Evolutionary conservation across 2,329 filamentous ascomycete genomes (phyloP), one percentile per base, ranked within the genome.

Genomic region (Fusarium sp.): DNA sequence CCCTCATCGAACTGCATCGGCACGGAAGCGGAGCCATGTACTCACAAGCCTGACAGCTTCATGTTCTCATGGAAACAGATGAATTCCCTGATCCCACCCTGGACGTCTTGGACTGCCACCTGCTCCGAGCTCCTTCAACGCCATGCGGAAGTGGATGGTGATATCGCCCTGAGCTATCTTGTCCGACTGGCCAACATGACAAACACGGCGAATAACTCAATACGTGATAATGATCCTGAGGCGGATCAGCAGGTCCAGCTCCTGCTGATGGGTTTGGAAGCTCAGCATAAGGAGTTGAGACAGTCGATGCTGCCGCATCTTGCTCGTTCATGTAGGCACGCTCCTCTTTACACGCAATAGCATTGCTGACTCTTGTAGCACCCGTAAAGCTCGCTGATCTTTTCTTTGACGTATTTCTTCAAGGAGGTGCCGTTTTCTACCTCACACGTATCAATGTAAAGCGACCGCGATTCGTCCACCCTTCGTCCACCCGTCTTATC

Each of bases 261-360:
- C 15, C 73, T 84, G 56, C 66, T 80, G n/a, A 71, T 77, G 2
- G 82, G 82, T 0, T 74, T 84, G 25, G 79, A 82, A 53, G 68
- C 77, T 4, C 80, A 84, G 60, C 68, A 80, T 9, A 62, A 66
- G n/a, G 78, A 82, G 35, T 76, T 69, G 62, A 73, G 77, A 36
- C 58, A 66, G 6, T 57, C 54, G 3, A 78, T 84, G 47, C 67
- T 77, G 0, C 61, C 65, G 1, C 63, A 72, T 9, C 55, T 80
- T 15, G 68, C 72, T 3, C 63, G 68, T 9, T 53, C 57, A 19
- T 43, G 63, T 70, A 61, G 29, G 59, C 11, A 10, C 19, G 3
- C 19, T 25, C 9, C 10, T 11, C 9, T 19, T n/a, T n/a, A 11
- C 14, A 3, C 21, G 6, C 2, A 19, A 9, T 6, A 13, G 62